Base-by-base conservation (phyloP, 164 flowering plant genomes). In the Litsea cubeba region DNA sequence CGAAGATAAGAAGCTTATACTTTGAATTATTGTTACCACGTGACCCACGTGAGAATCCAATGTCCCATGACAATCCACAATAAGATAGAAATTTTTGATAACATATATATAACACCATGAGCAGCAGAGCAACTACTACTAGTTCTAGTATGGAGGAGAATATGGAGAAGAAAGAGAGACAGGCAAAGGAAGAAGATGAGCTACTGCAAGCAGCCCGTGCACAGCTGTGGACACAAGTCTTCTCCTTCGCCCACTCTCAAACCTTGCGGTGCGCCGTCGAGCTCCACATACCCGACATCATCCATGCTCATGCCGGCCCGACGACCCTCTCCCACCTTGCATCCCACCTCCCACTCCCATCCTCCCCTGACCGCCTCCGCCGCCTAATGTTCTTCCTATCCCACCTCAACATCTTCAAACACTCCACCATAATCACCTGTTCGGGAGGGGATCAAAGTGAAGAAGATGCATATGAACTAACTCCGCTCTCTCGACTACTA, bases 281-380 rank as follows among this genome's bases (percentile, higher is more conserved):
- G 30, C 67, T 64, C 3, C 28, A 28, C 25, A 64, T 64, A 8
- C 25, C 67, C 11, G 67, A 64, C 26, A 25, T 57, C 64, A 71
- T 71, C 28, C 23, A 71, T 2, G n/a, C 22, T n/a, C 66, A 58
- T n/a, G 62, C 62, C 62, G 74, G 51, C 3, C 65, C 73, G 26
- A 58, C 23, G 20, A 35, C 66, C 35, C 17, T 58, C 10, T 28
- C 74, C 24, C 65, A 32, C 20, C 12, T 71, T 12, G 14, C 66
- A 3, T 14, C 74, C 18, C 5, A 3, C 8, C 26, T 71, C 26
- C 50, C 17, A 1, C 18, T 62, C 50, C 5, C 30, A 5, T 6
- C 14, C n/a, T 1, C 66, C 63, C 12, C 17, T 1, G 54, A 30
- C 20, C 28, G n/a, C 18, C 32, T 71, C 50, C 10, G 22, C 5